phyloP scores from a whole-genome alignment of 1,284 basidiomycete species.

The Rhodotorula sp. region DNA sequence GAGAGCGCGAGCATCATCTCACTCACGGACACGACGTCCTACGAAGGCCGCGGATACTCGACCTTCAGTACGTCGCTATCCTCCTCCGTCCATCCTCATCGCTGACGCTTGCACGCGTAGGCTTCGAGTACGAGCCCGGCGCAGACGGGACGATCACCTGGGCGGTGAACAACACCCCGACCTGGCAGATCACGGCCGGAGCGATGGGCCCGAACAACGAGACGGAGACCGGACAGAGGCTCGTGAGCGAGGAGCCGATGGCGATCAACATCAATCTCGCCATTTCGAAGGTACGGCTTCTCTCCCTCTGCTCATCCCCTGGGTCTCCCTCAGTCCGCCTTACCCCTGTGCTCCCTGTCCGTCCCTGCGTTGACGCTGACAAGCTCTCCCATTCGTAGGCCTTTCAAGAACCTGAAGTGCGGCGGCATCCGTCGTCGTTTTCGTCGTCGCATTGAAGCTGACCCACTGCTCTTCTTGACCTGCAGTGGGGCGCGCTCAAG shows the following conservation, averaged over 20 bases:
- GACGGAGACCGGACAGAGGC: constrained; percentile 69
- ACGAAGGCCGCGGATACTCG: constrained; percentile 33
- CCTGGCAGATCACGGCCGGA: constrained; percentile 72
- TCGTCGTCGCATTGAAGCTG: neutral
- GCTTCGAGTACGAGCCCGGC: constrained; percentile 19
- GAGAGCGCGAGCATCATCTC: constrained; percentile 40
- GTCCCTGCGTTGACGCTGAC: neutral
- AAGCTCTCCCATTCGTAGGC: constrained; percentile 50
- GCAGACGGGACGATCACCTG: constrained; percentile 62
- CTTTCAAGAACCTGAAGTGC: constrained; percentile 67
- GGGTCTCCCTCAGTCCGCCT: too few species aligned
- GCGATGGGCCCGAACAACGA: constrained; percentile 69
- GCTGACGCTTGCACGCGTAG: neutral
- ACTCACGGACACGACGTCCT: constrained; percentile 14
- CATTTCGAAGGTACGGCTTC: constrained; percentile 17
- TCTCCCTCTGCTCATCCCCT: neutral
- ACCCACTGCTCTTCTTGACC: neutral
- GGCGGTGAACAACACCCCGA: constrained; percentile 64
- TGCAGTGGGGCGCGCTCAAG: constrained; percentile 58
- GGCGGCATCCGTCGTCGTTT: neutral
- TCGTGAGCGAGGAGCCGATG: constrained; percentile 63
- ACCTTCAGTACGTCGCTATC: constrained; percentile 26
- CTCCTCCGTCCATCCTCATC: neutral
- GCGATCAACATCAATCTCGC: constrained; percentile 51
- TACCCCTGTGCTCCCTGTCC: too few species aligned